phyloP scores from a whole-genome alignment of 768 basidiomycete species.

The Termitomyces sp. region DNA sequence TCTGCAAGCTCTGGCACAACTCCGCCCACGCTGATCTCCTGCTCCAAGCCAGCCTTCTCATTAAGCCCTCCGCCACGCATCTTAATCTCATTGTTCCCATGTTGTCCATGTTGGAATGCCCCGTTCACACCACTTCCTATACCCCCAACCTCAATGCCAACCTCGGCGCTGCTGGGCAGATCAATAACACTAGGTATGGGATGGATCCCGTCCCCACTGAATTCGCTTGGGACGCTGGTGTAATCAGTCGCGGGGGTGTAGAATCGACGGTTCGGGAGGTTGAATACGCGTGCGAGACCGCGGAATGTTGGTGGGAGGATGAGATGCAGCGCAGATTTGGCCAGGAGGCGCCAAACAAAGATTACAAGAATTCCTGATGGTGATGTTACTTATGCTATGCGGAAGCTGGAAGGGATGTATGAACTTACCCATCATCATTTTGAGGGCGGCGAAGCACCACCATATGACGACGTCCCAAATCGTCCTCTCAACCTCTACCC shows the following conservation, averaged over 20 bases:
- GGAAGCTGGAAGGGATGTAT: not conserved
- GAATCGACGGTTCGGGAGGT: slow-evolving; percentile 79
- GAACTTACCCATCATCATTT: slow-evolving; percentile 40
- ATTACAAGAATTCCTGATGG: slow-evolving; percentile 66
- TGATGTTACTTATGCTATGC: not conserved
- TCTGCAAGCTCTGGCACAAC: slow-evolving; percentile 3
- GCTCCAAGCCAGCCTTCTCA: slow-evolving; percentile 13
- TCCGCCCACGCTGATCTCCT: not conserved
- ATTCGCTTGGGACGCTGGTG: slow-evolving; percentile 57
- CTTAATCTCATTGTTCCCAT: slow-evolving; percentile 57
- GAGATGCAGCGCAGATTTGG: slow-evolving; percentile 71
- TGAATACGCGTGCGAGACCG: slow-evolving; percentile 58
- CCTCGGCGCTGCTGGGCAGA: slow-evolving; percentile 48
- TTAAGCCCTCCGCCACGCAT: slow-evolving; percentile 36
- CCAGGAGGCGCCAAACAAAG: slow-evolving; percentile 84
- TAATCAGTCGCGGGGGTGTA: slow-evolving; percentile 94
- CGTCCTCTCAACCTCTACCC: slow-evolving; percentile 32
- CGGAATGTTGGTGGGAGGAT: slow-evolving; percentile 86
- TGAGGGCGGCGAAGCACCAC: slow-evolving; percentile 43
- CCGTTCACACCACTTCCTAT: slow-evolving; percentile 32
- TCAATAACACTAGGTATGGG: slow-evolving; percentile 88
- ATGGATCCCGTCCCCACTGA: slow-evolving; percentile 47
- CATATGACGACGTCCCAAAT: slow-evolving; percentile 39
- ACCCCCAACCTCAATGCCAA: slow-evolving; percentile 41
- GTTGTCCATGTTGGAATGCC: slow-evolving; percentile 10